phyloP scores from a whole-genome alignment of 345 rosid species.

The Arabidopsis suecica region DNA sequence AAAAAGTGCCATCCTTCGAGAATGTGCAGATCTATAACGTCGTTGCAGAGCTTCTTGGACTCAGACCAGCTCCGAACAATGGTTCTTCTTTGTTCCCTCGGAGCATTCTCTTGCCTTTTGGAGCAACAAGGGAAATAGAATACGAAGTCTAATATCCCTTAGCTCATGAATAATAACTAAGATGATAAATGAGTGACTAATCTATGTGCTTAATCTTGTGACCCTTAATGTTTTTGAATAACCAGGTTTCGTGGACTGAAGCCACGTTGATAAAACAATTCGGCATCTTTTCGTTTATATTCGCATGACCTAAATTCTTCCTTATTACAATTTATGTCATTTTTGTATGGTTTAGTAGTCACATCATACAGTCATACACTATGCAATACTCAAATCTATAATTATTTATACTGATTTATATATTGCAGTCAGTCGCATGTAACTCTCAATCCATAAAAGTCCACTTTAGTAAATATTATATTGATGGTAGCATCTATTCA shows the following conservation, averaged over 20 bases:
- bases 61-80: constrained; percentile 77
- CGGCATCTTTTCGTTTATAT: not conserved
- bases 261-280: not conserved
- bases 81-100: constrained; percentile 60
- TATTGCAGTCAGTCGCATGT: not conserved
- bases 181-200: not conserved
- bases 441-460: not conserved
- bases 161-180: not conserved
- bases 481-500: not conserved
- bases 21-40: constrained; percentile 83
- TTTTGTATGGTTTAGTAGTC: not conserved
- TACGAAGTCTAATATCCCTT: not conserved
- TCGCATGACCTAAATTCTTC: not conserved
- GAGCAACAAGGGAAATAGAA: not conserved
- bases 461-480: not conserved
- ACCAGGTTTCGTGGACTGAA: not conserved
- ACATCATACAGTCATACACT: not conserved
- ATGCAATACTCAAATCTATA: not conserved
- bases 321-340: not conserved
- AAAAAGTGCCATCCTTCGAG: constrained; percentile 89
- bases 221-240: not conserved
- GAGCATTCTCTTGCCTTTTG: constrained; percentile 56
- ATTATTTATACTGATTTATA: not conserved
- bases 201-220: not conserved
- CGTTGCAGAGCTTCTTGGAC: constrained; percentile 79